Base-by-base conservation (phyloP, 1,284 basidiomycete species). In the Papiliotrema terrestris region DNA sequence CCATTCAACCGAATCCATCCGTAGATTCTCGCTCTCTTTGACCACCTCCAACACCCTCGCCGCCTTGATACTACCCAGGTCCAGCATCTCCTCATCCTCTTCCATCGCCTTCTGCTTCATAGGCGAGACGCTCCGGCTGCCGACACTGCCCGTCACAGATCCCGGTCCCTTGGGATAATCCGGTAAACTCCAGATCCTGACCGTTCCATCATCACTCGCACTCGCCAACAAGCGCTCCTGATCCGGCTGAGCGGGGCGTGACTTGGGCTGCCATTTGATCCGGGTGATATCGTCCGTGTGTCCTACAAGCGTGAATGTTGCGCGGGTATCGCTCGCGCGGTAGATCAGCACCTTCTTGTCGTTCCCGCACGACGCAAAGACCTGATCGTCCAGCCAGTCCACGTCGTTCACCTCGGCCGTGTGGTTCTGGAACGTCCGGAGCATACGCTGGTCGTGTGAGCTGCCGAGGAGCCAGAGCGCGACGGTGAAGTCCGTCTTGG, bases 361-460 rank as follows among this genome's bases (percentile, higher is more conserved):
- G 54, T 74, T 73, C 9, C 67, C 71, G 3, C 65, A 68, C 1
- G 68, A 69, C 1, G 72, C 72, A 42, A 75, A 75, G 29, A 74
- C 66, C 14, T 71, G 59, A 51, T 75, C 71, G 50, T 75, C 73
- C 1, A 73, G 61, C 73, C 73, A 75, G 35, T 75, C 73, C 2
- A 75, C 67, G 26, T 75, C 73, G 56, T 74, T 74, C 8, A 75
- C 73, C 45, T 73, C 71, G 48, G 73, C 63, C 60, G 67, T 68
- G 56, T 74, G 72, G 1, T 66, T 55, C 19, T 71, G 65, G 50
- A 68, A 74, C 29, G 50, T 60, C 49, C 55, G 41, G 25, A 60
- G 59, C 56, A 69, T 58, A 2, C 45, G 60, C 57, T 66, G 67
- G n/a, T 59, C 60, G 44, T 62, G 59, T 6, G 49, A 37, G 26